These are phyloP conservation scores for Plasmodium gaboni DNA, from an alignment of 169 alveolate species.

Conservation along the genomic window DNA sequence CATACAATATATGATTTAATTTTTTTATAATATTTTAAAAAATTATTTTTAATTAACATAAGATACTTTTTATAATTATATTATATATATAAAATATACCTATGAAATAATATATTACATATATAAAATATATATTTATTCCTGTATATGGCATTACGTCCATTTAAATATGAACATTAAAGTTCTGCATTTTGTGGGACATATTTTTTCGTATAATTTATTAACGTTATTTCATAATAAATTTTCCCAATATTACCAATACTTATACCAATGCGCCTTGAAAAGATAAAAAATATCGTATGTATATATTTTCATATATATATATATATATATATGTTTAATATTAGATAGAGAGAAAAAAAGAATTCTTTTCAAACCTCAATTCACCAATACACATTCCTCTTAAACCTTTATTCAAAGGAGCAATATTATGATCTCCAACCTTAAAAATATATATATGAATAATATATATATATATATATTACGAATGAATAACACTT, in stretches of 20 bases:
- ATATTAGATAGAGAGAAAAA: neutral
- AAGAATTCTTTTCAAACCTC: conserved; percentile 67
- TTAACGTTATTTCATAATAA: conserved; percentile 79
- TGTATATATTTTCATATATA: neutral
- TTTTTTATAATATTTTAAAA: no score
- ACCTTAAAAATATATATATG: conserved; percentile 63
- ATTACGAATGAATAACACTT: neutral
- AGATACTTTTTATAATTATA: no score
- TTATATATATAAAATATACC: no score
- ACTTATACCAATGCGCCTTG: conserved; percentile 83
- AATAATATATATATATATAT: neutral
- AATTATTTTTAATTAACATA: no score
- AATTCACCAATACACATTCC: conserved; percentile 86
- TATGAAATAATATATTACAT: no score
- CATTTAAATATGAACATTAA: neutral
- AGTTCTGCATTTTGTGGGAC: conserved; percentile 28
- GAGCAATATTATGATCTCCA: conserved; percentile 82
- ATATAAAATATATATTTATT: no score
- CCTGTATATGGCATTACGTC: no score
- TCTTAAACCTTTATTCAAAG: conserved; percentile 80
- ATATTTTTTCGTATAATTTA: conserved; percentile 45
- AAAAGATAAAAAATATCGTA: neutral
- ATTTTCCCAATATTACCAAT: conserved; percentile 82
- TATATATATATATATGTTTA: neutral
- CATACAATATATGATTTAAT: no score